phyloP scores from a whole-genome alignment of 2,329 filamentous ascomycete species.

The Ustulina deusta region DNA sequence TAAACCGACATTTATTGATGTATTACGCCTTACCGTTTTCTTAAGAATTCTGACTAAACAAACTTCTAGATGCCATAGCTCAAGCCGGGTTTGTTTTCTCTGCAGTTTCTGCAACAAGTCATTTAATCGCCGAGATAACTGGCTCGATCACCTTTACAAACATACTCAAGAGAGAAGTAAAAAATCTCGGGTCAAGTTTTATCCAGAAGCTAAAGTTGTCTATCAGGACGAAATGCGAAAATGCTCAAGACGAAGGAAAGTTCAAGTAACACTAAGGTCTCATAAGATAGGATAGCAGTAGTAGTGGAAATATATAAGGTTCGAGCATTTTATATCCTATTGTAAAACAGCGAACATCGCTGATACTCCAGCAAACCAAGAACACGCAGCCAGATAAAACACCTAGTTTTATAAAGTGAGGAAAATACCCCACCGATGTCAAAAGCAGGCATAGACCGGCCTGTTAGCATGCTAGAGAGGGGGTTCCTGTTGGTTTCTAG shows the following conservation, averaged over 20 bases:
- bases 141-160: slow-evolving; percentile 10
- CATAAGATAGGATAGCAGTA: no score
- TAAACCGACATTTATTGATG: not conserved
- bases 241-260: no score
- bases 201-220: not conserved
- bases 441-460: slow-evolving; percentile 1
- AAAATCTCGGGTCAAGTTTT: not conserved
- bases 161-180: slow-evolving; percentile 6
- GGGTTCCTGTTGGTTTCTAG: not conserved
- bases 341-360: not conserved
- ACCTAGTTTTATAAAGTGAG: slow-evolving; percentile 3
- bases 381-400: not conserved
- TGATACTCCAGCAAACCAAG: not conserved
- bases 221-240: not conserved
- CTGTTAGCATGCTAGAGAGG: slow-evolving; percentile 1
- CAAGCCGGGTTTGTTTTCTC: not conserved
- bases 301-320: no score
- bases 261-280: not conserved
- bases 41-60: not conserved
- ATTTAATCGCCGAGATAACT: slow-evolving; percentile 14
- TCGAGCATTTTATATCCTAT: no score
- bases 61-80: not conserved
- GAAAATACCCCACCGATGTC: not conserved
- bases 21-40: not conserved
- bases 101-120: slow-evolving; percentile 12